Evolutionary conservation across 2,329 filamentous ascomycete species (phyloP).

Genomic region (Diplodia seriata): DNA sequence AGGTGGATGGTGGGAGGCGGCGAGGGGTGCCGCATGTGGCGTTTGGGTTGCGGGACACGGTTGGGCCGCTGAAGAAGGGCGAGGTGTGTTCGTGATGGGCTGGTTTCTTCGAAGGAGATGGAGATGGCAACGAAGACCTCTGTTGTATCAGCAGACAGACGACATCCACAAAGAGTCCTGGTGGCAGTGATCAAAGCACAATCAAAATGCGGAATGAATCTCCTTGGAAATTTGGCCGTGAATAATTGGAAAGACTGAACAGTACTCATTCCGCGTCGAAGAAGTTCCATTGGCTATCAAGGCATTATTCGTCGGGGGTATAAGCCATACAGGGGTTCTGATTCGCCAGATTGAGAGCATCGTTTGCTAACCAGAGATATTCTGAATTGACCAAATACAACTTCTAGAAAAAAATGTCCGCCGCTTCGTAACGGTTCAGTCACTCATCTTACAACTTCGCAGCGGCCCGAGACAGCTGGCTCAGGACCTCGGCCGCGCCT

Average conservation of each 20-base stretch:
- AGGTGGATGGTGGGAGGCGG: too few relatives aligned
- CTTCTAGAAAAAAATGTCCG: not conserved
- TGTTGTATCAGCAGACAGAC: too few relatives aligned
- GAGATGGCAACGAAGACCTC: too few relatives aligned
- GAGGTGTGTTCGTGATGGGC: not conserved
- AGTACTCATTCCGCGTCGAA: too few relatives aligned
- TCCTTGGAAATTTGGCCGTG: too few relatives aligned
- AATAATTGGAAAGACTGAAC: too few relatives aligned
- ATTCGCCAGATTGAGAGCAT: not conserved
- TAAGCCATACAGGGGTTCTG: not conserved
- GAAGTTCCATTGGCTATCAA: too few relatives aligned
- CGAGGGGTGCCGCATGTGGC: not conserved
- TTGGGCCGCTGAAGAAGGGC: not conserved
- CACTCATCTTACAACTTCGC: not conserved
- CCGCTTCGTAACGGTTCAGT: not conserved
- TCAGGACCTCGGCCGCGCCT: slow-evolving; percentile 56
- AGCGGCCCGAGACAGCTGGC: not conserved
- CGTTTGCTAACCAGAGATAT: not conserved
- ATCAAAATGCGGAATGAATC: too few relatives aligned
- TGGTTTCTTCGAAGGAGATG: not conserved
- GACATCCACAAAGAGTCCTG: too few relatives aligned
- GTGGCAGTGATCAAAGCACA: too few relatives aligned
- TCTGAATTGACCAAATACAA: not conserved
- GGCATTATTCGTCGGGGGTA: not conserved
- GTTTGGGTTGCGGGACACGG: not conserved